Base-by-base conservation (phyloP, 768 basidiomycete genomes). In the Tulasnella sp. region DNA sequence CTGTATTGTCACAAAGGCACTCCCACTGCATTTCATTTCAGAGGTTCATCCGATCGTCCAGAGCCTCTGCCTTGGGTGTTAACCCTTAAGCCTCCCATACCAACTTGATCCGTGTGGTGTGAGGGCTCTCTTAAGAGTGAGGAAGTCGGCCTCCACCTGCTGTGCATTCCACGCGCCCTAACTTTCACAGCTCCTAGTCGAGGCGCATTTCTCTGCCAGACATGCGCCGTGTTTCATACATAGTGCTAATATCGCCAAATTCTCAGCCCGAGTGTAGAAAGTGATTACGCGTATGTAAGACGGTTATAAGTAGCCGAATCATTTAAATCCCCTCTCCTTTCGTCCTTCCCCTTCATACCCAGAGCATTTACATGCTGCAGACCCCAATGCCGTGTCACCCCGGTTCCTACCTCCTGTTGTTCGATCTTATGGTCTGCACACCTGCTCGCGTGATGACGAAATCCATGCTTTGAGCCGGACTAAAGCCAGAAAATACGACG, bases 401-500 rank as follows among this genome's bases (percentile, higher is more conserved):
- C 44, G 34, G 20, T 34, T 14, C 74, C 48, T 31, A 48, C 16
- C 18, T 48, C 44, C 42, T 76, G 18, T 20, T 24, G 14, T n/a
- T 54, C 34, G 77, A 37, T 11, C 28, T 34, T 40, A 80, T 34
- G 3, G 79, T 80, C 50, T 34, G 64, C 16, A 96, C 86, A 11
- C 95, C 96, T 31, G 87, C 86, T 22, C 87, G 83, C 6, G 92
- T 90, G 75, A 98, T 89, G 80, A 95, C 88, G 82, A 93, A 97
- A 84, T 98, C 95, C 80, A 94, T 85, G 18, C 92, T 92, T 24
- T 86, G 87, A 0, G 92, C 89, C 0, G 87, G 83, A 0, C 86
- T 86, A 20, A 93, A 89, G 14, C 91, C 91, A 82, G 92, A 94
- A 86, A 96, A 98, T 12, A 98, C 88, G 76, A 97, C 88, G 80